Evolutionary conservation across 108 stramenopile species (phyloP).

Genomic region (Nitzschia palea): DNA sequence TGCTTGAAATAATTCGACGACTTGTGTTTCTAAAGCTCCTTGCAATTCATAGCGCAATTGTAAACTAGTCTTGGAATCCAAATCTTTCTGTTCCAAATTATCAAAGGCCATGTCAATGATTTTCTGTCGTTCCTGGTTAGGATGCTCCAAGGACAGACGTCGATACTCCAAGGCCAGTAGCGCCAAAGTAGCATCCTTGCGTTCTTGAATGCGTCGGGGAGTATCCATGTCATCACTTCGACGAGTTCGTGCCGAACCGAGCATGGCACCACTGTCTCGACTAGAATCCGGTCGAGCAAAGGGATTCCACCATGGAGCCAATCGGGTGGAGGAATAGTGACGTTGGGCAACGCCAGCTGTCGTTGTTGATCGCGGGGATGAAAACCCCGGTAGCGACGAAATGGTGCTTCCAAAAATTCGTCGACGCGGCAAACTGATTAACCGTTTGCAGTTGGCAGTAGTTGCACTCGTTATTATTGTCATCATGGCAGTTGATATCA

Average conservation of each 20-base stretch:
- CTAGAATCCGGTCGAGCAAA: conserved; percentile 11
- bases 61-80: conserved; percentile 49
- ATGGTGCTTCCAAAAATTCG: background rate
- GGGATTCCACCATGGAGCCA: conserved; percentile 25
- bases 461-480: background rate
- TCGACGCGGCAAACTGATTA: background rate
- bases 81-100: conserved; percentile 45
- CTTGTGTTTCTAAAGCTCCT: conserved; percentile 47
- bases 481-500: background rate
- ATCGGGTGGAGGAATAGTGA: background rate
- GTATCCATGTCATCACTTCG: conserved; percentile 11
- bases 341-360: background rate
- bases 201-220: conserved; percentile 66
- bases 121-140: conserved; percentile 24
- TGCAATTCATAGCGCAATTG: conserved; percentile 68
- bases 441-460: background rate
- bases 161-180: conserved; percentile 53
- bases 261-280: conserved; percentile 8
- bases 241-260: conserved; percentile 18
- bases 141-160: conserved; percentile 8
- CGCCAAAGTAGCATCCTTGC: conserved; percentile 58
- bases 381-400: background rate
- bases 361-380: background rate
- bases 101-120: conserved; percentile 49
- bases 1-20: conserved; percentile 46